A percentile compares a stretch with the other conserved stretches of the same genome.
These are phyloP conservation scores for Erythrophleum fordii DNA, from an alignment of 306 rosid genomes.

Conservation along the genomic window DNA sequence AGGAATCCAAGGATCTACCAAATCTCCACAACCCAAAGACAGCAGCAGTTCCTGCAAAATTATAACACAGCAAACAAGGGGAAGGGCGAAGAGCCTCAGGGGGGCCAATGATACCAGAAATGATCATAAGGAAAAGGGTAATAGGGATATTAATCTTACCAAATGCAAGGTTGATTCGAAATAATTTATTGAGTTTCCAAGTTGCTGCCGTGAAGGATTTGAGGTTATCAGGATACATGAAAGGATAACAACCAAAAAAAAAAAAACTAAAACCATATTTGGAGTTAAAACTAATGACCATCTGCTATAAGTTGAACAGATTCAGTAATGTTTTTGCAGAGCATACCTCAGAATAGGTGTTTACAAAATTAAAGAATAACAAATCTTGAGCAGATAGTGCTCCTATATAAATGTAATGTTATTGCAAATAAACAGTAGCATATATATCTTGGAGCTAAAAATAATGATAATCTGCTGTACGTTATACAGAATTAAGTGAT, in stretches of 20 bases:
- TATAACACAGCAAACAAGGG: slow-evolving; percentile 31
- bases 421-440: too few relatives aligned
- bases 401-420: background rate
- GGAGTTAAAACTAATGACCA: background rate
- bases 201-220: slow-evolving; percentile 61
- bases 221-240: slow-evolving; percentile 35
- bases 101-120: slow-evolving; percentile 12
- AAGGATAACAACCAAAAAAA: background rate
- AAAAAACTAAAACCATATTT: background rate
- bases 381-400: background rate
- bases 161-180: slow-evolving; percentile 47
- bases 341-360: background rate
- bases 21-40: slow-evolving; percentile 55
- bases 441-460: too few relatives aligned
- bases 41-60: slow-evolving; percentile 64
- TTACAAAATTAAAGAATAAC: background rate
- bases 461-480: background rate
- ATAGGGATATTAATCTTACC: slow-evolving; percentile 51
- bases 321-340: background rate
- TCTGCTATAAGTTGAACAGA: background rate
- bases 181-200: slow-evolving; percentile 47
- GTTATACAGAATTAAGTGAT: background rate
- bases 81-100: slow-evolving; percentile 17
- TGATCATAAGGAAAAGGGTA: background rate
- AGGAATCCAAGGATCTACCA: slow-evolving; percentile 50